Base-by-base conservation (phyloP, 352 stramenopile species). In the Phytophthora pisi region DNA sequence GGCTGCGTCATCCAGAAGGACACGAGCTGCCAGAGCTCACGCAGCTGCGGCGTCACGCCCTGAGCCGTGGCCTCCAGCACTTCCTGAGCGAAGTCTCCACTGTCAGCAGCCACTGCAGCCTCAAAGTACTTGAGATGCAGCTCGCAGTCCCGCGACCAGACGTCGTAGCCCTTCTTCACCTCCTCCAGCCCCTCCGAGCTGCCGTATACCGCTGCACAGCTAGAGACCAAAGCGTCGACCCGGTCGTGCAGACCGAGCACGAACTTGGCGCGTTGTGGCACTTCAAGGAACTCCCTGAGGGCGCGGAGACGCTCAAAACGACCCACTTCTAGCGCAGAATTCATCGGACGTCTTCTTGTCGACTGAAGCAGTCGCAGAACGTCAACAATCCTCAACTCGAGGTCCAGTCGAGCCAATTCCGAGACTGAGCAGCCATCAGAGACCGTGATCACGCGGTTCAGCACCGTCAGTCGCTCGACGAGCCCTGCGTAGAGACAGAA, bases 181-280 rank as follows among this genome's bases (percentile, higher is more conserved):
- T 3, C 23, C 11, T 63, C 16, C 15, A 66, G 15, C 16, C 3
- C 57, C 23, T 53, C 26, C n/a, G 36, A 51, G 23, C 3, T 23
- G 2, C 38, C 58, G 18, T 60, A 64, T 24, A 18, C 16, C 45
- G 42, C 40, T 9, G 28, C 26, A 20, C 43, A 62, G 2, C 18
- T 54, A 23, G 43, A 13, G 2, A 72, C 45, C 18, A 68, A 68
- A 16, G 64, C 18, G 31, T 61, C 59, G 10, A 72, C 65, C 42
- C 59, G 59, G 54, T 72, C 65, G 30, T 72, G 52, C 23, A 72
- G 52, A 49, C 52, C 59, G 23, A 72, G 38, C 26, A 68, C 59
- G 45, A 72, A 72, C 43, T 57, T 72, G 28, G 51, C 58, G 0
- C 64, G 64, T 64, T 68, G 64, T n/a, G 64, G 58, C 51, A 70